Percentiles rank a stretch among this genome's conserved stretches.
These are phyloP conservation scores for Metarhizium rileyi DNA, from an alignment of 2,329 filamentous ascomycete genomes.

Conservation along the genomic window DNA sequence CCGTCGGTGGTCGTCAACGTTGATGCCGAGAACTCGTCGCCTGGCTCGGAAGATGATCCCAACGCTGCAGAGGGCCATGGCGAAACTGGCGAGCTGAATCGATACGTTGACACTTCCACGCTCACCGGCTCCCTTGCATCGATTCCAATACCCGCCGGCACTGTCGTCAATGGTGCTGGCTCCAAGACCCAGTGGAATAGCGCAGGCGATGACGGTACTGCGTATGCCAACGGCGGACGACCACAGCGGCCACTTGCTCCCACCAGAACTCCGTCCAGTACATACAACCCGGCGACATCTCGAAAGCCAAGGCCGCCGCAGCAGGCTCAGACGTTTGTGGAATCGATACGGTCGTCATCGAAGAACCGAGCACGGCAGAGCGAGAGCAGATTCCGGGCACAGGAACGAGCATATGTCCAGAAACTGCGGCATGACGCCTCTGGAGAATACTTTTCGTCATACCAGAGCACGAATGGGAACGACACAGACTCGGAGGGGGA, in stretches of 20 bases:
- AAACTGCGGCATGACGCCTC: slow-evolving; percentile 67
- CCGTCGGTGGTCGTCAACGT: slow-evolving; percentile 18
- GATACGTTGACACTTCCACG: slow-evolving; percentile 32
- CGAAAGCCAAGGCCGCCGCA: slow-evolving; percentile 35
- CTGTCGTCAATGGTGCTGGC: slow-evolving; percentile 30
- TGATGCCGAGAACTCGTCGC: slow-evolving; percentile 17
- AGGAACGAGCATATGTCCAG: slow-evolving; percentile 93
- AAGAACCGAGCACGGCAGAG: slow-evolving; percentile 39
- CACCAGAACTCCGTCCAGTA: slow-evolving; percentile 65
- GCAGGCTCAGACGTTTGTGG: slow-evolving; percentile 25
- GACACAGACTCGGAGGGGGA: slow-evolving; percentile 88
- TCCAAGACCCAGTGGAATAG: slow-evolving; percentile 29
- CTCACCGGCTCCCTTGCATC: slow-evolving; percentile 34
- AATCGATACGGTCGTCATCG: slow-evolving; percentile 39
- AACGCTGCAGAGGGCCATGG: slow-evolving; percentile 40
- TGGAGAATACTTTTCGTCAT: slow-evolving; percentile 62
- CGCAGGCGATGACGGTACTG: slow-evolving; percentile 17
- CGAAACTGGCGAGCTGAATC: slow-evolving; percentile 33
- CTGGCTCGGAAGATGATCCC: slow-evolving; percentile 26
- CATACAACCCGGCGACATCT: slow-evolving; percentile 62
- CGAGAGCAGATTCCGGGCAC: slow-evolving; percentile 38
- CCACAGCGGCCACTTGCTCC: slow-evolving; percentile 60
- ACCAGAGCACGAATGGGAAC: slow-evolving; percentile 49
- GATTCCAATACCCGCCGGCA: slow-evolving; percentile 26
- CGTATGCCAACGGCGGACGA: slow-evolving; percentile 28